Percentiles rank a stretch among this genome's conserved stretches.
phyloP scores from a whole-genome alignment of 2,329 filamentous ascomycete genomes.

The Aspergillus aculeatus region DNA sequence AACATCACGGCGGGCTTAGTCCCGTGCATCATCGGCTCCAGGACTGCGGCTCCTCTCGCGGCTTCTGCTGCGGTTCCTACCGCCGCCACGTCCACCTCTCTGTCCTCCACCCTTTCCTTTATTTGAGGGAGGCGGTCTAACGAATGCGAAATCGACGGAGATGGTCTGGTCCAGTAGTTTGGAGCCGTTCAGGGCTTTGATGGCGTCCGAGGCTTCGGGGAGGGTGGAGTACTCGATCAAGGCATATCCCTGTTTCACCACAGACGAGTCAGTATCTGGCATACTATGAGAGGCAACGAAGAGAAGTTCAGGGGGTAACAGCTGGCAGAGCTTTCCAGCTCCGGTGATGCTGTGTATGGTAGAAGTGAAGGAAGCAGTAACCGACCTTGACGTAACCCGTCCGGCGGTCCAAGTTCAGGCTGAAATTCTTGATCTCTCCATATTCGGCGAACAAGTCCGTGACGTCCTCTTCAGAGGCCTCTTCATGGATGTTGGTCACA shows the following conservation, averaged over 20 bases:
- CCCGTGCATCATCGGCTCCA: slow-evolving; percentile 36
- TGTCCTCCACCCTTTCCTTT: slow-evolving; percentile 42
- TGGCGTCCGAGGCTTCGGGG: slow-evolving; percentile 61
- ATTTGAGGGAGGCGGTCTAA: slow-evolving; percentile 55
- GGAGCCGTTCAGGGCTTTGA: slow-evolving; percentile 59
- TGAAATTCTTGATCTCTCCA: slow-evolving; percentile 67
- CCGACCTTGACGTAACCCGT: slow-evolving; percentile 67
- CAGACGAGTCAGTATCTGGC: slow-evolving; percentile 14
- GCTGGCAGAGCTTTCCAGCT: not conserved
- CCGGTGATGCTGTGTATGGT: not conserved
- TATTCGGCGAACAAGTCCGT: slow-evolving; percentile 66
- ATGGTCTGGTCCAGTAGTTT: slow-evolving; percentile 67
- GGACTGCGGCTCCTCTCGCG: slow-evolving; percentile 49
- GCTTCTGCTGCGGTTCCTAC: slow-evolving; percentile 44
- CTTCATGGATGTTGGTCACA: slow-evolving; percentile 68
- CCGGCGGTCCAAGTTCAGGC: slow-evolving; percentile 64
- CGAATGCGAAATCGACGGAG: slow-evolving; percentile 64
- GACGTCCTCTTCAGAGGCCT: slow-evolving; percentile 66
- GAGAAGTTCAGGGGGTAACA: not conserved
- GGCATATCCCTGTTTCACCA: slow-evolving; percentile 57
- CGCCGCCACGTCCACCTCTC: slow-evolving; percentile 45
- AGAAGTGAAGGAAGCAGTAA: not conserved
- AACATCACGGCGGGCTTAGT: slow-evolving; percentile 22
- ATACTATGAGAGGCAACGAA: not conserved
- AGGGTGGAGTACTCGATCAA: slow-evolving; percentile 66